Evolutionary conservation across 352 stramenopile genomes (phyloP).

Genomic region (Pythium graminicola): DNA sequence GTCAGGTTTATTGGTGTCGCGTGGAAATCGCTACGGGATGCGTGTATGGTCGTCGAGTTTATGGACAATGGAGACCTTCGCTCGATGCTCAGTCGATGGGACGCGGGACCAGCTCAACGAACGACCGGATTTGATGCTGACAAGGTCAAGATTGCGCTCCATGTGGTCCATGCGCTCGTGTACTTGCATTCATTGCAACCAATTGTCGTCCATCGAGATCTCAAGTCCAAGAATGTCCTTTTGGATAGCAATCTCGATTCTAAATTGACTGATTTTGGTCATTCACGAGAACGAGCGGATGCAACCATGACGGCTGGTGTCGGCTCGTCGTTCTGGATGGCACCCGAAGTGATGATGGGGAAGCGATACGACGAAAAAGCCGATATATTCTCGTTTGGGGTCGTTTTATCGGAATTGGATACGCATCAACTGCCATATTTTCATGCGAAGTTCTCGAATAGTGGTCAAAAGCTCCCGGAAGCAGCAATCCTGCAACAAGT

Average conservation of each 20-base stretch:
- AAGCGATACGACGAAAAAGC: constrained; percentile 1
- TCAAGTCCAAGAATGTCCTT: constrained; percentile 3
- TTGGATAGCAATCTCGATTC: neutral
- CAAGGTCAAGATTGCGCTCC: constrained; percentile 1
- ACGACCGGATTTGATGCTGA: neutral
- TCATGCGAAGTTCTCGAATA: neutral
- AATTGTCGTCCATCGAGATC: neutral
- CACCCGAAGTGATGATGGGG: neutral
- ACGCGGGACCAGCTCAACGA: neutral
- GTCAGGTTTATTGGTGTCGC: constrained; percentile 1
- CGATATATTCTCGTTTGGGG: neutral
- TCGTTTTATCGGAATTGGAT: neutral
- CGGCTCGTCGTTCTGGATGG: constrained; percentile 1
- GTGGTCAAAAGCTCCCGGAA: neutral
- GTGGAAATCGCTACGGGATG: neutral
- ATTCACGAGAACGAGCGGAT: neutral
- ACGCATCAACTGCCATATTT: constrained; percentile 1
- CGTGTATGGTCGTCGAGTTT: constrained; percentile 3
- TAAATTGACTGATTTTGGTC: neutral
- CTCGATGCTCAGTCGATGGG: neutral
- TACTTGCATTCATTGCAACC: neutral
- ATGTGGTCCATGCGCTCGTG: neutral
- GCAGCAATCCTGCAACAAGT: constrained; percentile 2
- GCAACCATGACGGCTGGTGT: neutral
- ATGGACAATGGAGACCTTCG: constrained; percentile 2